These are phyloP conservation scores for Zangia roseola DNA, from an alignment of 768 basidiomycete genomes.

Conservation along the genomic window DNA sequence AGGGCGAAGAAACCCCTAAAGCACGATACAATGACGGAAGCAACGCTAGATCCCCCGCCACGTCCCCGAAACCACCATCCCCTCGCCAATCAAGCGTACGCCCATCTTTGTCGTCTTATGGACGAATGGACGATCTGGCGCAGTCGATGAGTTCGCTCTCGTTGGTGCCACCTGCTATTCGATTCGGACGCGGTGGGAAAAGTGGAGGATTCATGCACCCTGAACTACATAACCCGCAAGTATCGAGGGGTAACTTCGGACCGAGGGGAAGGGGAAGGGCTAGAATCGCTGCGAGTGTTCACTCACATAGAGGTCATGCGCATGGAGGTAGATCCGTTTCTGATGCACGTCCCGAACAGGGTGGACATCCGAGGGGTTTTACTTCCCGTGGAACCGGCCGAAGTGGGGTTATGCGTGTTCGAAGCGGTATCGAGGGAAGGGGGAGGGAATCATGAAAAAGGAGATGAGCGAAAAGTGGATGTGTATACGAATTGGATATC, in stretches of 20 bases:
- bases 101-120: conserved; percentile 16
- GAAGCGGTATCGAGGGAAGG: conserved; percentile 8
- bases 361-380: conserved; percentile 11
- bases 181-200: conserved; percentile 73
- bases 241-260: conserved; percentile 27
- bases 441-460: conserved; percentile 11
- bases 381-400: conserved; percentile 15
- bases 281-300: conserved; percentile 25
- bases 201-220: conserved; percentile 48
- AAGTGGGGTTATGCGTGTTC: conserved; percentile 4
- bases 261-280: conserved; percentile 32
- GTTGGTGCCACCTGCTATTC: conserved; percentile 65
- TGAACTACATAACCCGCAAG: conserved; percentile 33
- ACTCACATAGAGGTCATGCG: conserved; percentile 10
- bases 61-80: conserved; percentile 18
- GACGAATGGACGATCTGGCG: conserved; percentile 48
- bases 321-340: conserved; percentile 6
- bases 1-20: conserved; percentile 29
- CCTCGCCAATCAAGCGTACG: conserved; percentile 21
- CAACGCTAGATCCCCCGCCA: conserved; percentile 18
- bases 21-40: conserved; percentile 17
- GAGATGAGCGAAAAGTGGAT: background rate
- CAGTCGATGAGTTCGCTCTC: conserved; percentile 47
- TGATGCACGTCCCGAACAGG: background rate
- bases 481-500: background rate